Percentiles rank a stretch among this genome's conserved stretches.
phyloP scores from a whole-genome alignment of 2,329 filamentous ascomycete species.

The Phaeosphaeriaceae sp. region DNA sequence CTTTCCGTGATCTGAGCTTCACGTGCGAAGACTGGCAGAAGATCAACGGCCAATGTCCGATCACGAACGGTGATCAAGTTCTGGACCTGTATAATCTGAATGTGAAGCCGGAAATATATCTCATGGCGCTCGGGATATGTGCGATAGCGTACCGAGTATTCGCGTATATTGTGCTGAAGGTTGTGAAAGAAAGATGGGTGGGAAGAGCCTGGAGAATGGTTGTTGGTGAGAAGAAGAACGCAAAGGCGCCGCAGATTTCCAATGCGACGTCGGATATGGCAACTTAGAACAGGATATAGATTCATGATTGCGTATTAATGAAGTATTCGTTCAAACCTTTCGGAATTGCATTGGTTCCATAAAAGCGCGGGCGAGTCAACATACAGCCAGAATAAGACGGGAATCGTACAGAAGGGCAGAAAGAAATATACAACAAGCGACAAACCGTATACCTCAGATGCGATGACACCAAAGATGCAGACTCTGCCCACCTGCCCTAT shows the following conservation, averaged over 20 bases:
- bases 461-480: conserved; percentile 40
- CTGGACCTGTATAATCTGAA: conserved; percentile 72
- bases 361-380: no score
- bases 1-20: conserved; percentile 67
- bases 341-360: not conserved
- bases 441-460: conserved; percentile 7
- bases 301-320: not conserved
- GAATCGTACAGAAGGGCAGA: no score
- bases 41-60: conserved; percentile 68
- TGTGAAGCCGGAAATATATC: conserved; percentile 65
- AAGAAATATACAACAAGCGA: not conserved
- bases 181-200: conserved; percentile 62
- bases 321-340: not conserved
- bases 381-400: no score
- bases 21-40: conserved; percentile 68
- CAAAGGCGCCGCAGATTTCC: not conserved
- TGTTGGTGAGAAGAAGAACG: conserved; percentile 19
- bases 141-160: conserved; percentile 71
- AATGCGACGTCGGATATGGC: not conserved
- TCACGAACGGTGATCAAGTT: conserved; percentile 71
- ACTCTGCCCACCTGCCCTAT: conserved; percentile 32
- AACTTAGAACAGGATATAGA: not conserved
- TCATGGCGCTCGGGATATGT: conserved; percentile 68
- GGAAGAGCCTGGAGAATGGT: conserved; percentile 38
- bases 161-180: conserved; percentile 65